Conservation (phyloP, 257 asterid species). For the Schizonepeta tenuifolia region DNA sequence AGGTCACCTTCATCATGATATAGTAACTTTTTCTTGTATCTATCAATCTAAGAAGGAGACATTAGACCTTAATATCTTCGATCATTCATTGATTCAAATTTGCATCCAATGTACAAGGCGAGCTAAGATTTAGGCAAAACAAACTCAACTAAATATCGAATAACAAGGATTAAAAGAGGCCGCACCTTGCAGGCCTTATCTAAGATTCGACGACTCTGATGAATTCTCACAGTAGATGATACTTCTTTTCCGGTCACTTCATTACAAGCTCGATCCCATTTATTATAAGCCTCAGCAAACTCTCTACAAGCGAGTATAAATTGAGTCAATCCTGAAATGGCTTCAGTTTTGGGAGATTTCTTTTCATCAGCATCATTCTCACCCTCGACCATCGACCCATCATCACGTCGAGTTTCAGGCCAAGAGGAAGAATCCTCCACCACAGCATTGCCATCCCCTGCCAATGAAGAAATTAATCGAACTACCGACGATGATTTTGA, state of each 20-base stretch:
- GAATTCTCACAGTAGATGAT: conserved; percentile 40
- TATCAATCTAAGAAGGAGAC: background rate
- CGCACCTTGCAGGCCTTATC: conserved; percentile 74
- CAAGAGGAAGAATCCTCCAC: conserved; percentile 47
- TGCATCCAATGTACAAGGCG: background rate
- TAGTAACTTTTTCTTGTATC: background rate
- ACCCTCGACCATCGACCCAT: too few relatives aligned
- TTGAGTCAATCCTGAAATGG: too few relatives aligned
- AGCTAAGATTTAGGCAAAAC: background rate
- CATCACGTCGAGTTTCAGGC: conserved; percentile 48
- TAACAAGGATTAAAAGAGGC: conserved; percentile 24
- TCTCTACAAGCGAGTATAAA: too few relatives aligned
- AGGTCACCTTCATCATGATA: background rate
- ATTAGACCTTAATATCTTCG: background rate
- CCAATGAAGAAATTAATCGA: conserved; percentile 51
- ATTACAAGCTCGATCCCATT: conserved; percentile 71
- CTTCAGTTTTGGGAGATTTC: too few relatives aligned
- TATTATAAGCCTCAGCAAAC: too few relatives aligned
- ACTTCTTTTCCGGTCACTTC: conserved; percentile 51
- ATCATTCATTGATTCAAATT: too few relatives aligned
- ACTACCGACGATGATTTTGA: conserved; percentile 34
- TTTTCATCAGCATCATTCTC: too few relatives aligned
- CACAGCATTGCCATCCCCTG: conserved; percentile 42
- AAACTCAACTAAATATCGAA: background rate
- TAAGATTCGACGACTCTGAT: conserved; percentile 54